Percentiles rank a stretch among this genome's conserved stretches.
These are phyloP conservation scores for Scheffersomyces insectosa DNA, from an alignment of 1,139 yeast genomes.

Conservation along the genomic window DNA sequence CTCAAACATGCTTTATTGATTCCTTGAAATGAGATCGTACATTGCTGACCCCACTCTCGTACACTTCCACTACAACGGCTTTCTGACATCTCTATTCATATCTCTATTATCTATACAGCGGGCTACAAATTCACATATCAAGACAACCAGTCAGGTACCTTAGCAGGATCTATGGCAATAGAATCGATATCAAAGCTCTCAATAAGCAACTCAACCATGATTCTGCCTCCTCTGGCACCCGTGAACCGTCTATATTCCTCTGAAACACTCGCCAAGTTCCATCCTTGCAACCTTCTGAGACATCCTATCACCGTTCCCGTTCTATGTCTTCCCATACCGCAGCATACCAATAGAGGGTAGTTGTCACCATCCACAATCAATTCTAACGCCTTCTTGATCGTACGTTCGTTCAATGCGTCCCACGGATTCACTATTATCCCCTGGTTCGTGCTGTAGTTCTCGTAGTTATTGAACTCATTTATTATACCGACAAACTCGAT, in stretches of 20 bases:
- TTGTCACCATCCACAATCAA: slow-evolving; percentile 69
- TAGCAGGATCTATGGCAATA: slow-evolving; percentile 49
- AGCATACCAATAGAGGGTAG: slow-evolving; percentile 86
- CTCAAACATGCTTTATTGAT: too few species aligned
- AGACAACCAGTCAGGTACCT: slow-evolving; percentile 48
- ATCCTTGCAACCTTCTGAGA: slow-evolving; percentile 82
- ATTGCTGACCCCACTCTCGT: too few species aligned
- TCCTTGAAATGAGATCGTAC: too few species aligned
- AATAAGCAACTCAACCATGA: slow-evolving; percentile 83
- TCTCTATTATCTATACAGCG: background rate
- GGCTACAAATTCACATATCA: slow-evolving; percentile 2
- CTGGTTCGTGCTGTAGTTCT: slow-evolving; percentile 17
- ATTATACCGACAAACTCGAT: slow-evolving; percentile 69
- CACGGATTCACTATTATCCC: slow-evolving; percentile 60
- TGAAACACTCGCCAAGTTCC: slow-evolving; percentile 92
- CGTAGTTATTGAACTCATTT: slow-evolving; percentile 43
- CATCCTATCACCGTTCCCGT: slow-evolving; percentile 97
- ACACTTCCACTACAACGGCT: background rate
- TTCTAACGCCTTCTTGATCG: slow-evolving; percentile 77
- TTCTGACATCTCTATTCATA: background rate
- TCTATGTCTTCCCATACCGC: slow-evolving; percentile 97
- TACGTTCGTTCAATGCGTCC: slow-evolving; percentile 90
- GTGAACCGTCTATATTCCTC: slow-evolving; percentile 94
- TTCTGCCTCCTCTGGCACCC: slow-evolving; percentile 89
- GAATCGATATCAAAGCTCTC: slow-evolving; percentile 73